Evolutionary conservation across 2,329 filamentous ascomycete species (phyloP), one percentile per base, ranked within the genome.

Genomic region (Diaporthe sp.): DNA sequence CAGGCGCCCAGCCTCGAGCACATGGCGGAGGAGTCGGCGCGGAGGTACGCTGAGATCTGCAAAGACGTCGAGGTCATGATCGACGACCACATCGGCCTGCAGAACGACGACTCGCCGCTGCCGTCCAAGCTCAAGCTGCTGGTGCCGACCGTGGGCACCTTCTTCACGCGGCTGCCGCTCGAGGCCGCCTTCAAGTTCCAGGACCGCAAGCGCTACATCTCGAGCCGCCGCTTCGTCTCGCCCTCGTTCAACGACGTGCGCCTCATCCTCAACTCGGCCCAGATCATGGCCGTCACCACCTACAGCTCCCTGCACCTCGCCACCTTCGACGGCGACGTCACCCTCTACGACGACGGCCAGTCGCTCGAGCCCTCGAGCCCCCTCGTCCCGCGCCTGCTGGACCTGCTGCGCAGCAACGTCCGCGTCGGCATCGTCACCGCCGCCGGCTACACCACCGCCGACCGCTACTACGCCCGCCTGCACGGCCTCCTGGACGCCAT

Each of bases 241-340:
- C 97, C 97, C 0, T 98, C 95, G 1, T 99, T 99, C 89, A 99
- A 99, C 85, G 97, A 99, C 82, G 92, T 99, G 76, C 92, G 97
- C 2, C 89, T 98, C 34, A 94, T 98, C 71, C 91, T 99, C 79
- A 99, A 99, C 85, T 97, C 97, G 53, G 96, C 97, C 25, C 97
- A 99, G 85, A 89, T 96, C 76, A 95, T 98, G 92, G 95, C 95
- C 53, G 91, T 98, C n/a, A 93, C 95, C 22, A 91, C 91, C 34
- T 87, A 88, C 60, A 93, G 94, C 31, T 90, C 91, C 6, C 89
- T 98, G 12, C 92, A 97, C 79, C 90, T 99, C 5, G 93, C 98
- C 72, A 99, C 97, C 0, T 99, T 99, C 82, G 97, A 99, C 84
- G 97, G 97, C 84, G 97, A 99, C 85, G 95, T 99, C 70, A 99